phyloP scores from a whole-genome alignment of 768 basidiomycete species.

The Rhizopogon rudus region DNA sequence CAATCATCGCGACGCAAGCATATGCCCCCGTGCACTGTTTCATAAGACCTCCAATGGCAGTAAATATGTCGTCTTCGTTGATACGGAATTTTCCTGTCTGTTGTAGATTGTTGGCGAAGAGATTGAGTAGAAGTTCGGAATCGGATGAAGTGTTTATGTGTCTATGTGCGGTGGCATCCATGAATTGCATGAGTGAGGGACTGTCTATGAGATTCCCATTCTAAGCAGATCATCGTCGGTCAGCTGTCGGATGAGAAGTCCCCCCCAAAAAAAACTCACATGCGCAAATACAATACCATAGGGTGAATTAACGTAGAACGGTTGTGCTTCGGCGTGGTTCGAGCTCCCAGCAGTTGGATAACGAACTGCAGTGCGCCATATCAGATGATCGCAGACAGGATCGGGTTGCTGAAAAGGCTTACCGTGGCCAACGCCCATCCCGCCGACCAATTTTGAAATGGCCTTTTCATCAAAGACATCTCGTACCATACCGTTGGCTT shows the following conservation, averaged over 20 bases:
- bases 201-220: constrained; percentile 99
- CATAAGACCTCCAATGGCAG: constrained; percentile 88
- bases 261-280: constrained; percentile 42
- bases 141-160: constrained; percentile 99
- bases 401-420: neutral
- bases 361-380: constrained; percentile 53
- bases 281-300: constrained; percentile 98
- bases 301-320: constrained; percentile 99
- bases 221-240: constrained; percentile 35
- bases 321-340: constrained; percentile 95
- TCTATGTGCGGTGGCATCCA: constrained; percentile 94
- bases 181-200: constrained; percentile 74
- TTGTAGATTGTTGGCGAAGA: constrained; percentile 96
- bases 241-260: neutral
- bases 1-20: constrained; percentile 98
- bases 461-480: constrained; percentile 88
- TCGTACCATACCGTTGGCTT: constrained; percentile 98
- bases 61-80: constrained; percentile 99
- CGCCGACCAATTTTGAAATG: constrained; percentile 74
- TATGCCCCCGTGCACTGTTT: constrained; percentile 87
- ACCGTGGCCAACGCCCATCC: constrained; percentile 99
- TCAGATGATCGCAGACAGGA: constrained; percentile 17
- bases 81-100: constrained; percentile 99
- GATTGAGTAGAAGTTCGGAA: constrained; percentile 95
- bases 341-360: constrained; percentile 99